Evolutionary conservation across 1,284 basidiomycete species (phyloP).

Genomic region (Pseudozyma pruni): DNA sequence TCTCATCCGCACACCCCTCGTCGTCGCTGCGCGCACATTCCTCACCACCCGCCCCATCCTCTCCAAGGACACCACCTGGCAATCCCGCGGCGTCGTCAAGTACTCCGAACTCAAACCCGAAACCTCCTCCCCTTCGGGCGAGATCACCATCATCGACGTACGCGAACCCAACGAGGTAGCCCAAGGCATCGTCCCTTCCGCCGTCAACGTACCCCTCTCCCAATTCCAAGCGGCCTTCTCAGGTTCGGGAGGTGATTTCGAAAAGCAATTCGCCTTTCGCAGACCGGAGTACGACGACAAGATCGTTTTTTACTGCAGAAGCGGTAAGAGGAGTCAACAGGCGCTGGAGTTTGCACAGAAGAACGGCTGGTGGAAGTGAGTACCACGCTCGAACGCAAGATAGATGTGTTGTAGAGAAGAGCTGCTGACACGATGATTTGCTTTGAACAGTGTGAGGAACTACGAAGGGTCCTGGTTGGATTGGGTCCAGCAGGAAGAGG

Average conservation of each 20-base stretch:
- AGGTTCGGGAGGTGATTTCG: conserved; percentile 68
- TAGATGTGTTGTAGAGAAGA: neutral
- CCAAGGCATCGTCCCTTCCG: conserved; percentile 92
- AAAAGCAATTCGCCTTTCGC: conserved; percentile 78
- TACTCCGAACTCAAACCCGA: conserved; percentile 87
- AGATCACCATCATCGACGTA: conserved; percentile 73
- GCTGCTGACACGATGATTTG: neutral
- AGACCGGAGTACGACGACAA: conserved; percentile 82
- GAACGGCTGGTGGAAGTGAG: conserved; percentile 85
- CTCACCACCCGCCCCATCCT: neutral
- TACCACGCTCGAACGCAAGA: conserved; percentile 13
- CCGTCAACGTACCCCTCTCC: conserved; percentile 91
- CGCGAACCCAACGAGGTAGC: conserved; percentile 92
- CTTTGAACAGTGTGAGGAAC: conserved; percentile 76
- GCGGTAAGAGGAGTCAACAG: conserved; percentile 83
- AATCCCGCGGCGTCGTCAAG: conserved; percentile 70
- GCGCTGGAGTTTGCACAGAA: conserved; percentile 85
- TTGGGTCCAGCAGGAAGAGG: conserved; percentile 77
- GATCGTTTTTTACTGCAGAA: conserved; percentile 92
- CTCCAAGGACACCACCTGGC: conserved; percentile 54
- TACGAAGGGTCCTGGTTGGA: conserved; percentile 93
- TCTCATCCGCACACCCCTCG: neutral
- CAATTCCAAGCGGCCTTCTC: conserved; percentile 78
- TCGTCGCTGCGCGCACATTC: conserved; percentile 1
- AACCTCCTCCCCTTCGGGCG: conserved; percentile 81